Conservation (phyloP, 2,329 filamentous ascomycete species). For the Teratosphaeria zuluensis region DNA sequence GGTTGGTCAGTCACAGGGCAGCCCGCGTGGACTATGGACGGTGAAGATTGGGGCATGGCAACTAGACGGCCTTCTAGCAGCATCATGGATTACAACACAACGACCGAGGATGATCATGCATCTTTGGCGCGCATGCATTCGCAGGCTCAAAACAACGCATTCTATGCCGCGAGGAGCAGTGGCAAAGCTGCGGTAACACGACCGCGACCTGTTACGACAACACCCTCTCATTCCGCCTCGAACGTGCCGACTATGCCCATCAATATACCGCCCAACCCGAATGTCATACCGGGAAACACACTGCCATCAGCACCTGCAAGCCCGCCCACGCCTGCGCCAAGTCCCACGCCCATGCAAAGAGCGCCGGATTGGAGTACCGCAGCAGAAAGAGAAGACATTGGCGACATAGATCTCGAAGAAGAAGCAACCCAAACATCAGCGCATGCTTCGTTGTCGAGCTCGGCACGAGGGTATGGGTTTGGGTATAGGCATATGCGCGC, state of each 20-base stretch:
- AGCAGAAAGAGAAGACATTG: constrained; percentile 71
- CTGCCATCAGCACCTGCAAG: constrained; percentile 56
- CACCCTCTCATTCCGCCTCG: constrained; percentile 13
- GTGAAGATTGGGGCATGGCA: constrained; percentile 7
- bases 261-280: constrained; percentile 35
- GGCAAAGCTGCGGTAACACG: constrained; percentile 31
- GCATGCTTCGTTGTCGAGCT: constrained; percentile 4
- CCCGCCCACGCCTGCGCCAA: constrained; percentile 58
- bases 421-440: constrained; percentile 14
- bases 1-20: background rate
- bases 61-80: constrained; percentile 13
- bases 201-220: constrained; percentile 37
- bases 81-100: constrained; percentile 22
- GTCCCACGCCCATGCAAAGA: constrained; percentile 53
- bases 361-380: constrained; percentile 67
- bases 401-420: constrained; percentile 32
- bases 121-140: constrained; percentile 22
- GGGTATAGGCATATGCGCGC: constrained; percentile 63
- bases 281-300: constrained; percentile 48
- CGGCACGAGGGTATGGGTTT: constrained; percentile 14
- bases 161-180: constrained; percentile 13
- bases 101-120: constrained; percentile 13
- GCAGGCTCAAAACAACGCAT: constrained; percentile 21
- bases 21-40: background rate
- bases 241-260: constrained; percentile 32